phyloP scores from a whole-genome alignment of 1,284 basidiomycete genomes.

The Leccinum holopus region DNA sequence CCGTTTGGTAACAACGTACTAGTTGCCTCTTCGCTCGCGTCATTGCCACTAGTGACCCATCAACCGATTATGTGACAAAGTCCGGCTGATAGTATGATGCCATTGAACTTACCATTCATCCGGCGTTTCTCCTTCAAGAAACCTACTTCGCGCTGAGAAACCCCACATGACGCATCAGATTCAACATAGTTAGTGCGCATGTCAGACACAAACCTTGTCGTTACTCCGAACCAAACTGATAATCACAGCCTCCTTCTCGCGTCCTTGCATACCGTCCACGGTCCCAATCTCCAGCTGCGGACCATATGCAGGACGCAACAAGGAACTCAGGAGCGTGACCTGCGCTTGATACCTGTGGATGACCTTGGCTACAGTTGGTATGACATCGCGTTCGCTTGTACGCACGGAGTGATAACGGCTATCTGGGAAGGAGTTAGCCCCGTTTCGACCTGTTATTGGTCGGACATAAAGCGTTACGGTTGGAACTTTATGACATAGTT shows the following conservation, averaged over 20 bases:
- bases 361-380: constrained; percentile 1
- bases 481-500: neutral
- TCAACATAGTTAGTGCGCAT: constrained; percentile 32
- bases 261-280: constrained; percentile 92
- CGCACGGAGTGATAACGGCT: constrained; percentile 86
- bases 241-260: constrained; percentile 88
- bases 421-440: constrained; percentile 78
- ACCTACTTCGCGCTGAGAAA: constrained; percentile 75
- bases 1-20: constrained; percentile 40
- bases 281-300: constrained; percentile 83
- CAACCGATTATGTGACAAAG: neutral
- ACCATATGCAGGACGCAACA: constrained; percentile 68
- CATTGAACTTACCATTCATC: constrained; percentile 67
- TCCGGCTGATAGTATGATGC: neutral
- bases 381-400: neutral
- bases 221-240: constrained; percentile 90
- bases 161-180: neutral
- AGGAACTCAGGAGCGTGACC: constrained; percentile 73
- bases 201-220: constrained; percentile 49
- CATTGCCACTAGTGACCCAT: constrained; percentile 72
- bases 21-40: constrained; percentile 89
- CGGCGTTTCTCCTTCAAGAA: constrained; percentile 89
- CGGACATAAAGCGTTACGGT: constrained; percentile 1
- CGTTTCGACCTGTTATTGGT: constrained; percentile 52
- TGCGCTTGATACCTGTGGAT: constrained; percentile 80